Conservation (phyloP, 305 asterid species). For the Fraxinus greggii region DNA sequence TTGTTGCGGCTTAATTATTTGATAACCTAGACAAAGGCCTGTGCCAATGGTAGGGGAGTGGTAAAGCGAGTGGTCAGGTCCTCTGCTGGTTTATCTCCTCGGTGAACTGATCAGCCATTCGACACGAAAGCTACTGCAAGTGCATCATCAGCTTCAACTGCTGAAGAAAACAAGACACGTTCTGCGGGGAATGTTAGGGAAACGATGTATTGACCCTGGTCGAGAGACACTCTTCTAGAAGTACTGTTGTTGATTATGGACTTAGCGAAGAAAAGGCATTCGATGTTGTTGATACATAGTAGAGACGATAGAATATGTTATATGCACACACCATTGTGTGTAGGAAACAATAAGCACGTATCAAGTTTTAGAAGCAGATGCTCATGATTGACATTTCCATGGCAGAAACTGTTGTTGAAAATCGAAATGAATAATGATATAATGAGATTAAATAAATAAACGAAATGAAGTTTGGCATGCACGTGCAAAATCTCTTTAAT, state of each 20-base stretch:
- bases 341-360: not conserved
- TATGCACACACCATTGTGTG: not conserved
- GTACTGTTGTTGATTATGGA: conserved; percentile 8
- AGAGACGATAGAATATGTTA: not conserved
- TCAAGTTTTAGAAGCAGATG: too few species aligned
- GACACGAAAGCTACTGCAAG: conserved; percentile 8
- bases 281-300: conserved; percentile 7
- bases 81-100: conserved; percentile 15
- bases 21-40: conserved; percentile 44
- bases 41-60: conserved; percentile 19
- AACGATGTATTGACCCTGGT: not conserved
- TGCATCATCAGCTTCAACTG: conserved; percentile 8
- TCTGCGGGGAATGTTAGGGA: not conserved
- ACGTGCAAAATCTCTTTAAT: not conserved
- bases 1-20: conserved; percentile 61
- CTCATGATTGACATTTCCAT: not conserved
- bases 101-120: conserved; percentile 16
- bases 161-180: conserved; percentile 20
- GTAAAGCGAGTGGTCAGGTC: conserved; percentile 18
- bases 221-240: not conserved
- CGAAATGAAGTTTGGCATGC: not conserved
- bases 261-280: conserved; percentile 17
- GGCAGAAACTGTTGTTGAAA: not conserved
- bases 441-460: too few species aligned
- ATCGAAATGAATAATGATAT: not conserved